Evolutionary conservation across 2,329 filamentous ascomycete species (phyloP).

Genomic region (Chaetomium sp.): DNA sequence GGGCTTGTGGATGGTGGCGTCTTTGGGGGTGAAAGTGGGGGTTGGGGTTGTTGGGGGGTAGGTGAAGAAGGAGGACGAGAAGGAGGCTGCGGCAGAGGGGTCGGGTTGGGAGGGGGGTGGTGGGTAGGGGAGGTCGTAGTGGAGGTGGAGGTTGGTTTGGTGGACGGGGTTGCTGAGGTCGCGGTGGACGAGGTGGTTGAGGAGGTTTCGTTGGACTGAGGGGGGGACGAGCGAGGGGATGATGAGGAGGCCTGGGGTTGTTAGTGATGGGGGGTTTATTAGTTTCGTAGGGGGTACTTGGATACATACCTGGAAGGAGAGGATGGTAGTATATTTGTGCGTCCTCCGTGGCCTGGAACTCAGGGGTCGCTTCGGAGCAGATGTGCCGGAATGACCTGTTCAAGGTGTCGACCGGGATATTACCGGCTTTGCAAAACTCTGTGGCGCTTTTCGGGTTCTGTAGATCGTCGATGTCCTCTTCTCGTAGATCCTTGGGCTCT

Average conservation of each 20-base stretch:
- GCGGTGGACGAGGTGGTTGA: slow-evolving; percentile 60
- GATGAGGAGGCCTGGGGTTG: slow-evolving; percentile 63
- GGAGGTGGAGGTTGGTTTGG: slow-evolving; percentile 66
- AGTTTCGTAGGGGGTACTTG: too few relatives aligned
- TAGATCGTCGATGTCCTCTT: slow-evolving; percentile 53
- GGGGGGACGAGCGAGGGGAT: slow-evolving; percentile 68
- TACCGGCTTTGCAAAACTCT: slow-evolving; percentile 40
- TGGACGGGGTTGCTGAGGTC: slow-evolving; percentile 67
- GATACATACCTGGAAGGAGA: slow-evolving; percentile 57
- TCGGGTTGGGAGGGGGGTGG: neutral
- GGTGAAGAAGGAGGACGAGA: slow-evolving; percentile 45
- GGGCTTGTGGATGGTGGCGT: slow-evolving; percentile 67
- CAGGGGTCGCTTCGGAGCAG: slow-evolving; percentile 28
- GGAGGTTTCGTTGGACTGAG: slow-evolving; percentile 59
- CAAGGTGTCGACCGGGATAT: slow-evolving; percentile 38
- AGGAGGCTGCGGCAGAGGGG: neutral
- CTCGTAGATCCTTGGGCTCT: slow-evolving; percentile 45
- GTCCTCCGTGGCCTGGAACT: slow-evolving; percentile 32
- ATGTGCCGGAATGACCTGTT: slow-evolving; percentile 39
- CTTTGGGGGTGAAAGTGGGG: slow-evolving; percentile 58
- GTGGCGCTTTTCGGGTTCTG: slow-evolving; percentile 32
- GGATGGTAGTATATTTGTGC: slow-evolving; percentile 56
- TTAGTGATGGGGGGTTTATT: neutral
- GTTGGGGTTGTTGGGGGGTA: slow-evolving; percentile 41
- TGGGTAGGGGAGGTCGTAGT: slow-evolving; percentile 31